Evolutionary conservation across 2,329 filamentous ascomycete genomes (phyloP), one percentile per base, ranked within the genome.

Genomic region (Penicillium freii): DNA sequence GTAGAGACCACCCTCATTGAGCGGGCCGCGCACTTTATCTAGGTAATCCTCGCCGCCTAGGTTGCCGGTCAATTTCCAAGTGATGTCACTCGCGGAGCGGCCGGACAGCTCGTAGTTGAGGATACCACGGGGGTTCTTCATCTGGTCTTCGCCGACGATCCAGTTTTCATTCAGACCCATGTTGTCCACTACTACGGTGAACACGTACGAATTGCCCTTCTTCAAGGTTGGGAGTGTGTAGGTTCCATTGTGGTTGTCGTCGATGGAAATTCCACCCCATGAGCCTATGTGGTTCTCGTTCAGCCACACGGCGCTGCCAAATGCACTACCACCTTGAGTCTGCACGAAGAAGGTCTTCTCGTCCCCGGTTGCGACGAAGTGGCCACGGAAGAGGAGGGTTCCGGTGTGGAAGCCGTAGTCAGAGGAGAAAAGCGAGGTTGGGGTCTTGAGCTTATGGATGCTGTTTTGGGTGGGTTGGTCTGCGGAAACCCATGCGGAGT

Each of bases 321-420:
- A 92, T 0, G 83, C 88, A 2, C 75, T 80, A 2, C 89, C 89
- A 38, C 90, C 89, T 59, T 87, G 82, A 0, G 87, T 87, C 43
- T 76, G 76, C 19, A 89, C 69, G 58, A 74, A 81, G 45, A 92
- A 75, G 0, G 74, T 76, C 0, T 77, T 77, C 61, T 91, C 87
- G 1, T 79, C 74, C 17, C 87, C 87, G 1, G 77, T 81, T 5
- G 88, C 84, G 0, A 77, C 81, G 69, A 93, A 92, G 62, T 85
- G 80, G 0, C 88, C 89, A 1, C 89, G 83, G 77, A 84, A 92
- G 47, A 92, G 64, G 0, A 92, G 78, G 1, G 83, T 83, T 3
- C 89, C 89, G 0, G 85, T 81, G 69, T 90, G 80, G 73, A 86
- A 92, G 25, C 89, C 89, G 66, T 92, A 92, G 71, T 92, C 89